Base-by-base conservation (phyloP, 2,329 filamentous ascomycete species). In the Monilinia laxa region DNA sequence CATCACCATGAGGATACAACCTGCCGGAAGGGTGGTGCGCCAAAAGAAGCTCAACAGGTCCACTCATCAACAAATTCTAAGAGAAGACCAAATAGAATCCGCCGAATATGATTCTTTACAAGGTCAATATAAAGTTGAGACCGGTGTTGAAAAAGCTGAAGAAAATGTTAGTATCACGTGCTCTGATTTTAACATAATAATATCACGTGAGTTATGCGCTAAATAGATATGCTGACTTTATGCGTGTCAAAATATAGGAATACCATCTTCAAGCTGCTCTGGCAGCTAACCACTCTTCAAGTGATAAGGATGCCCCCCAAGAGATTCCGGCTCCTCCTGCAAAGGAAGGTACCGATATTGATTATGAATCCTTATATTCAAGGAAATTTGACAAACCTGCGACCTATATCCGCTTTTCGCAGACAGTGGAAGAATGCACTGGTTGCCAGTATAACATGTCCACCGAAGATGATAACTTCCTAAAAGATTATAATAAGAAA, bases 391-490 rank as follows among this genome's bases (percentile, higher is more conserved):
- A 88, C 75, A 90, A 96, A 78, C 93, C 95, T 63, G 88, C 89
- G 69, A 95, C 93, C 69, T 98, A 98, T 80, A 97, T 99, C 77
- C 92, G 94, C 71, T 98, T 96, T 81, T 98, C 95, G 71, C 94
- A 96, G 72, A 99, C 95, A 3, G 94, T 99, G 69, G 95, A 99
- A 80, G 95, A 99, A 79, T 96, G 90, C 74, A 90, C 92, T 75
- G 91, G 91, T 74, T 91, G 90, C 77, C 87, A 89, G 74, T 99
- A 99, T 87, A 93, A 96, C 80, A 94, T 98, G 90, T 93, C 89
- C 38, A 88, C 90, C 71, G 92, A 96, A 75, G 95, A 99, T 80
- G 90, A 93, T 77, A 86, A 84, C 66, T 97, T 92, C 76, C 85
- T 99, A 73, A 91, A 89, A 76, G 84, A 86, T 72, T 90, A 95